Conservation (phyloP, 331 rosid genomes). For the Quercus tomentella region DNA sequence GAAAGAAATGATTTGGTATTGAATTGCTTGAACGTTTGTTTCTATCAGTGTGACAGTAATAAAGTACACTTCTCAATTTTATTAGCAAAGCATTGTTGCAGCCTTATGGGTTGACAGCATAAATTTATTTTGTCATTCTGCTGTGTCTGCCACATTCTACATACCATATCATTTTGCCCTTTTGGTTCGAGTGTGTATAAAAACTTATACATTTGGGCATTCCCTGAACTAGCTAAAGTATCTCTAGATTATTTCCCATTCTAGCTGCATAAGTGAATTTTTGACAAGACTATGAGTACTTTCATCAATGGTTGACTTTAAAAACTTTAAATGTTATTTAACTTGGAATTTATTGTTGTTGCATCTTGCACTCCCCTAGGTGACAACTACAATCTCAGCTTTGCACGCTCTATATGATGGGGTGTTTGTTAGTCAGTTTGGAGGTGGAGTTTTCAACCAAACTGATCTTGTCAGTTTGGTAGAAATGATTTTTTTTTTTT, state of each 20-base stretch:
- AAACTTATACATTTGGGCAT: not conserved
- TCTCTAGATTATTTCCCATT: not conserved
- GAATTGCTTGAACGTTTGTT: conserved; percentile 12
- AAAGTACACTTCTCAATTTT: conserved; percentile 4
- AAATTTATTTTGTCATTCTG: conserved; percentile 7
- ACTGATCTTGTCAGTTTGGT: not conserved
- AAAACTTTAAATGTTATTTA: too few species aligned
- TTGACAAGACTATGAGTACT: not conserved
- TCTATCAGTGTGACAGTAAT: not conserved
- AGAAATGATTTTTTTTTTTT: too few species aligned
- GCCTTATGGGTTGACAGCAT: not conserved
- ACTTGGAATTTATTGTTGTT: too few species aligned
- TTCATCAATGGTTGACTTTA: too few species aligned
- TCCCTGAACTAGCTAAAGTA: not conserved
- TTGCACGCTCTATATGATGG: not conserved
- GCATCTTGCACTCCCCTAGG: too few species aligned
- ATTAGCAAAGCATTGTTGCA: not conserved
- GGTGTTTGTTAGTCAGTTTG: not conserved
- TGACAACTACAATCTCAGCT: not conserved
- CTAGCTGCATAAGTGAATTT: not conserved
- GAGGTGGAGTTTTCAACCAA: not conserved
- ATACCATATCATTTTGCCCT: not conserved
- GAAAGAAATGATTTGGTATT: conserved; percentile 11
- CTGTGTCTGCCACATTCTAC: not conserved
- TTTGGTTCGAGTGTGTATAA: not conserved